Base-by-base conservation (phyloP, 1,139 yeast genomes). In the Hanseniaspora sp. region DNA sequence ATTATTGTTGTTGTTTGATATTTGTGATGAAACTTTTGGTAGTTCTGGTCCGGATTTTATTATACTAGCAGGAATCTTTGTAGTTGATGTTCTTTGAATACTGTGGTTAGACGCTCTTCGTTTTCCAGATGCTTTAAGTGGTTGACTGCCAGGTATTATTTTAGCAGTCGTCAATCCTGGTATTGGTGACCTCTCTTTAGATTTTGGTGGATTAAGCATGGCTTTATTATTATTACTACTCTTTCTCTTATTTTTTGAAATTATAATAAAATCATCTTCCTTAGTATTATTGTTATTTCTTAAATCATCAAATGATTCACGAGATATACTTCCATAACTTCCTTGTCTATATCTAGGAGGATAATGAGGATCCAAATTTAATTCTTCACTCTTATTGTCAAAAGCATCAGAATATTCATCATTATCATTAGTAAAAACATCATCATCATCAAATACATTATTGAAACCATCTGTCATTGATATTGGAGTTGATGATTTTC, bases 351-450 rank as follows among this genome's bases (percentile, higher is more conserved):
- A 33, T 18, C 28, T 44, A 38, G 17, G 17, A 18, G 2, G 8
- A 23, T 28, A 6, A 6, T 39, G 15, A 18, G 9, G 35, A 18
- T 13, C 28, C n/a, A 23, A 12, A 15, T 37, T 17, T n/a, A 17
- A 40, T 18, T 31, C 28, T 37, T 5, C 29, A 31, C 15, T 13
- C 4, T 23, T 23, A 23, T 4, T 23, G 4, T 23, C 23, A 23
- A 23, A 3, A n/a, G 7, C 18, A 8, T 40, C 39, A 13, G 31
- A 34, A 9, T 23, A 23, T 23, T 28, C 35, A 38, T 51, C 54
- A 15, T 38, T 40, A n/a, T 44, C 48, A 23, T 48, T 46, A 41
- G 38, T 33, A 17, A 48, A 48, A 3, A 48, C 52, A n/a, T 44
- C 48, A 23, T 48, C 52, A 41, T 46, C 41, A 17, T 23, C 23